Percentiles rank a stretch among this genome's conserved stretches.
These are phyloP conservation scores for Begonia masoniana DNA, from an alignment of 306 rosid genomes.

Conservation along the genomic window DNA sequence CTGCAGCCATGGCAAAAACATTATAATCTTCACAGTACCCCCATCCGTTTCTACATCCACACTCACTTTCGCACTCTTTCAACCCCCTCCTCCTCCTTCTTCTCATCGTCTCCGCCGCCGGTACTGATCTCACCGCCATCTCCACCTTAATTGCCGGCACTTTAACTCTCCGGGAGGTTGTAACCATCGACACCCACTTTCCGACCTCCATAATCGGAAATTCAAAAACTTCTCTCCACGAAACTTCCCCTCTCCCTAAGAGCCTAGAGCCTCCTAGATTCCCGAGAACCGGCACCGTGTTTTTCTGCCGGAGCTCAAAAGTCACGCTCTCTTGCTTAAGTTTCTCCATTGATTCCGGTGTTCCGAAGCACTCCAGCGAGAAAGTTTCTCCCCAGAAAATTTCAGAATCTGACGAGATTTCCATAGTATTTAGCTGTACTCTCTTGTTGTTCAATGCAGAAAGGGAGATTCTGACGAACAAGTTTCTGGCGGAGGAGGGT, in stretches of 20 bases:
- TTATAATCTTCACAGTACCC: conserved; percentile 39
- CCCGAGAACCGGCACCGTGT: conserved; percentile 18
- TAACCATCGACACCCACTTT: conserved; percentile 45
- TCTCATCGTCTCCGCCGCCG: conserved; percentile 8
- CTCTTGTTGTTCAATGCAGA: conserved; percentile 29
- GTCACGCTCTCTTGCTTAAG: conserved; percentile 41
- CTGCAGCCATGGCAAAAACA: conserved; percentile 38
- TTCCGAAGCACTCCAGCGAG: conserved; percentile 51
- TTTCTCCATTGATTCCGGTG: conserved; percentile 24
- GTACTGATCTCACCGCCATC: conserved; percentile 22
- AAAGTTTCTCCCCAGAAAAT: conserved; percentile 60
- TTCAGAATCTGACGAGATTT: conserved; percentile 22
- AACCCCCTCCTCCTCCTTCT: conserved; percentile 8
- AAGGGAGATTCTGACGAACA: conserved; percentile 47
- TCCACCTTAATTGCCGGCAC: conserved; percentile 36
- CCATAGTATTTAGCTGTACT: conserved; percentile 33
- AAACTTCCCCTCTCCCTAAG: conserved; percentile 51
- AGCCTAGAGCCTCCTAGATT: conserved; percentile 41
- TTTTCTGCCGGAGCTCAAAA: conserved; percentile 59
- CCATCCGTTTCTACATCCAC: conserved; percentile 51
- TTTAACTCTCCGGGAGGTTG: conserved; percentile 10
- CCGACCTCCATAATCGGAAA: conserved; percentile 49
- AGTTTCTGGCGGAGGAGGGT: conserved; percentile 20
- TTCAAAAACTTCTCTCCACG: conserved; percentile 47
- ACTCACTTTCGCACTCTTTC: conserved; percentile 23